phyloP scores from a whole-genome alignment of 345 rosid genomes.

The Syzygium jambos region DNA sequence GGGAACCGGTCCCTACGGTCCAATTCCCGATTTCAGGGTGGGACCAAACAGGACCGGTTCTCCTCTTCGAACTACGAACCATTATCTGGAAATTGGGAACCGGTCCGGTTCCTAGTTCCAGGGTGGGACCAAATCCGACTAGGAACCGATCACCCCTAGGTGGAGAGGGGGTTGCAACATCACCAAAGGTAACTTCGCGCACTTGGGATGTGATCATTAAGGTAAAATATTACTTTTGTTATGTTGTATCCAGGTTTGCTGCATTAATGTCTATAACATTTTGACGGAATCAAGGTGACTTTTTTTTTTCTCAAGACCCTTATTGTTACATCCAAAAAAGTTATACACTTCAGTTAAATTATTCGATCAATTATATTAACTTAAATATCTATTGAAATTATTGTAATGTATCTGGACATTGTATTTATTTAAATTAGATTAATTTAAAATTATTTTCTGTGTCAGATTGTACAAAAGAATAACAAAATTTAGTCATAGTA shows the following conservation, averaged over 20 bases:
- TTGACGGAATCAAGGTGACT: not conserved
- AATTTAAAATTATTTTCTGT: not conserved
- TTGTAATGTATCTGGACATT: not conserved
- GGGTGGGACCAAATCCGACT: no score
- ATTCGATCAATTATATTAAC: not conserved
- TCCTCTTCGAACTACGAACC: no score
- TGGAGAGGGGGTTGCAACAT: not conserved
- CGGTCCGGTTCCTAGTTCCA: no score
- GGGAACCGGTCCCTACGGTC: no score
- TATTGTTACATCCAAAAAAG: not conserved
- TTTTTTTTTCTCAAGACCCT: not conserved
- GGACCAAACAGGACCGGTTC: no score
- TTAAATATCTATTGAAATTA: not conserved
- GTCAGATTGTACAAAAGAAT: not conserved
- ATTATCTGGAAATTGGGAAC: no score
- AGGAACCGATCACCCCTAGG: no score
- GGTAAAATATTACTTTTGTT: not conserved
- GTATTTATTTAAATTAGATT: not conserved
- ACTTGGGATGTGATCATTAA: not conserved
- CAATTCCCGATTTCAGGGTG: no score
- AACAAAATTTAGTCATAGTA: not conserved
- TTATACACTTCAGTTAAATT: not conserved
- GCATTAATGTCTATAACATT: not conserved
- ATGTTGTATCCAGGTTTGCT: not conserved
- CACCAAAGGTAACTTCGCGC: not conserved